Conservation (phyloP, 805 yeast species). For the Metschnikowia cubensis region DNA sequence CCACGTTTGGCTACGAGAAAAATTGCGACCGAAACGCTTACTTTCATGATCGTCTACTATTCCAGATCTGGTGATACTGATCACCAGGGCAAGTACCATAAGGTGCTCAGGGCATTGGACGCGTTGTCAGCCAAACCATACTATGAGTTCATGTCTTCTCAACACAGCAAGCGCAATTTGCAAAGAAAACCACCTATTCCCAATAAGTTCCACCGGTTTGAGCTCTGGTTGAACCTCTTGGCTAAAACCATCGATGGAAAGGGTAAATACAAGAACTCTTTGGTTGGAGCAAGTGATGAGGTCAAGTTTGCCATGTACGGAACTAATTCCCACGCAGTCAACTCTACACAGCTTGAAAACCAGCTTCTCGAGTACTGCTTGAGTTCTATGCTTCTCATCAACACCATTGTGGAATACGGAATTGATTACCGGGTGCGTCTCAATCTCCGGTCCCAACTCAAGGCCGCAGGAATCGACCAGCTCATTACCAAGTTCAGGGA, state of each 20-base stretch:
- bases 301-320: slow-evolving; percentile 35
- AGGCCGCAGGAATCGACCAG: slow-evolving; percentile 22
- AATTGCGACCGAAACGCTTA: slow-evolving; percentile 72
- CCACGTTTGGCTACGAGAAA: slow-evolving; percentile 72
- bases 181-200: slow-evolving; percentile 36
- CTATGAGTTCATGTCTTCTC: slow-evolving; percentile 29
- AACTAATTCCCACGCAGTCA: slow-evolving; percentile 34
- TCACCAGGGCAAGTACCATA: slow-evolving; percentile 46
- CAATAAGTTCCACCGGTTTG: slow-evolving; percentile 48
- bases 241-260: slow-evolving; percentile 73
- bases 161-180: slow-evolving; percentile 23
- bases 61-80: slow-evolving; percentile 23
- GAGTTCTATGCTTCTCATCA: slow-evolving; percentile 65
- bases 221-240: slow-evolving; percentile 67
- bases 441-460: slow-evolving; percentile 50
- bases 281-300: slow-evolving; percentile 91
- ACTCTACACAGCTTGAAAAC: slow-evolving; percentile 47
- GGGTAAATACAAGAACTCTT: slow-evolving; percentile 79
- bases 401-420: slow-evolving; percentile 54
- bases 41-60: slow-evolving; percentile 42
- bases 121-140: slow-evolving; percentile 36
- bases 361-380: slow-evolving; percentile 67
- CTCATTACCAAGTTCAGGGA: slow-evolving; percentile 20
- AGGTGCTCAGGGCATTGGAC: slow-evolving; percentile 52
- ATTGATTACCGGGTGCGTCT: slow-evolving; percentile 44